phyloP scores from a whole-genome alignment of 805 yeast species.

The Saccharomycopsis javanensis region DNA sequence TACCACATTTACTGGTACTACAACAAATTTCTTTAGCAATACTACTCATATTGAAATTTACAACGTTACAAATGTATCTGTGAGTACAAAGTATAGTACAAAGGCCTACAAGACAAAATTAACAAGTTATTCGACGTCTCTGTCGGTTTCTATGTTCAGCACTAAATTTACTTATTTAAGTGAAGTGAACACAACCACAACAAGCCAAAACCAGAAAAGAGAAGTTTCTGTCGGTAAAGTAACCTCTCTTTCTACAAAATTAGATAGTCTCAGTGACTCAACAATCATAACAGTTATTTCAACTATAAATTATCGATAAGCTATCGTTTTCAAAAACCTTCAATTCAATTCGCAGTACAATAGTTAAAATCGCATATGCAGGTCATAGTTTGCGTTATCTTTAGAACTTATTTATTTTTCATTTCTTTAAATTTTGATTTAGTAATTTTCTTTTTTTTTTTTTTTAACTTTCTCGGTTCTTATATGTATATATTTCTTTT shows the following conservation, averaged over 20 bases:
- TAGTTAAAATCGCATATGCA: background rate
- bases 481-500: background rate
- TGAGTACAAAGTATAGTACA: background rate
- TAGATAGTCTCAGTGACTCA: background rate
- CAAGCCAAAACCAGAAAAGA: background rate
- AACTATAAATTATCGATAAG: background rate
- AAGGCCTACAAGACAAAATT: background rate
- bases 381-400: background rate
- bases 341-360: background rate
- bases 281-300: background rate
- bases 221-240: background rate
- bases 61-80: background rate
- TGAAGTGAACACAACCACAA: background rate
- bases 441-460: slow-evolving; percentile 4
- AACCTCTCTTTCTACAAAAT: background rate
- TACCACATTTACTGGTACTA: background rate
- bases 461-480: background rate
- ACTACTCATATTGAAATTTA: background rate
- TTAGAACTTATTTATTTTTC: background rate
- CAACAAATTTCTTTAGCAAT: background rate
- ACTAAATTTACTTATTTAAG: background rate
- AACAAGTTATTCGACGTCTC: background rate
- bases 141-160: background rate
- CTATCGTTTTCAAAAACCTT: background rate
- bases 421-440: background rate